Evolutionary conservation across 2,329 filamentous ascomycete genomes (phyloP).

Genomic region (Claviceps quebecensis): DNA sequence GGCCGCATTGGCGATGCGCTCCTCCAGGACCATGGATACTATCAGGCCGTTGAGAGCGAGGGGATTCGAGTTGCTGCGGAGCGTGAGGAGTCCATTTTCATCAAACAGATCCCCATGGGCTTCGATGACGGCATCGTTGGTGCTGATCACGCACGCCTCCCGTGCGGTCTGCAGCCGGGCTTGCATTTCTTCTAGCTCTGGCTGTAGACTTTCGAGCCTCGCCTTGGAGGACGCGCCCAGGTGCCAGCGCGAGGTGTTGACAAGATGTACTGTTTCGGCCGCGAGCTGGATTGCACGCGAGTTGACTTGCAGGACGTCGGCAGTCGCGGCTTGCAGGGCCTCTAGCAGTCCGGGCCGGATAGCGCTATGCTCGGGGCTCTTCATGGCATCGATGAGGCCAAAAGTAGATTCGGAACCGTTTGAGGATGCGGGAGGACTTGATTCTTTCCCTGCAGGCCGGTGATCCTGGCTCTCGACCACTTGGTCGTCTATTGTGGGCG

Average conservation of each 20-base stretch:
- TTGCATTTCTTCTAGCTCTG: slow-evolving; percentile 10
- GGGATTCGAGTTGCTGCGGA: slow-evolving; percentile 9
- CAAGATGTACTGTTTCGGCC: slow-evolving; percentile 12
- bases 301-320: slow-evolving; percentile 13
- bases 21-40: slow-evolving; percentile 32
- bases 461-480: not conserved
- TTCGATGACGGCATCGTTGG: slow-evolving; percentile 26
- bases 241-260: slow-evolving; percentile 19
- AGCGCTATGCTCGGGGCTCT: slow-evolving; percentile 20
- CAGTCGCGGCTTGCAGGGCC: slow-evolving; percentile 17
- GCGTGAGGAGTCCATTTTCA: slow-evolving; percentile 22
- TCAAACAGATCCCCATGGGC: slow-evolving; percentile 28
- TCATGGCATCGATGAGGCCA: slow-evolving; percentile 22
- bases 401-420: slow-evolving; percentile 8
- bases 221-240: slow-evolving; percentile 9
- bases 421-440: slow-evolving; percentile 6
- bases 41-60: slow-evolving; percentile 25
- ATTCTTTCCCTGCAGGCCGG: slow-evolving; percentile 3
- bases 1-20: slow-evolving; percentile 20
- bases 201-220: slow-evolving; percentile 11
- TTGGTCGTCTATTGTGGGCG: not conserved
- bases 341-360: slow-evolving; percentile 19
- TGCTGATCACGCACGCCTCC: slow-evolving; percentile 15
- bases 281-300: slow-evolving; percentile 13
- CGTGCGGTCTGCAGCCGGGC: slow-evolving; percentile 15